Base-by-base conservation (phyloP, 768 basidiomycete genomes). In the Boletus sensibilis region DNA sequence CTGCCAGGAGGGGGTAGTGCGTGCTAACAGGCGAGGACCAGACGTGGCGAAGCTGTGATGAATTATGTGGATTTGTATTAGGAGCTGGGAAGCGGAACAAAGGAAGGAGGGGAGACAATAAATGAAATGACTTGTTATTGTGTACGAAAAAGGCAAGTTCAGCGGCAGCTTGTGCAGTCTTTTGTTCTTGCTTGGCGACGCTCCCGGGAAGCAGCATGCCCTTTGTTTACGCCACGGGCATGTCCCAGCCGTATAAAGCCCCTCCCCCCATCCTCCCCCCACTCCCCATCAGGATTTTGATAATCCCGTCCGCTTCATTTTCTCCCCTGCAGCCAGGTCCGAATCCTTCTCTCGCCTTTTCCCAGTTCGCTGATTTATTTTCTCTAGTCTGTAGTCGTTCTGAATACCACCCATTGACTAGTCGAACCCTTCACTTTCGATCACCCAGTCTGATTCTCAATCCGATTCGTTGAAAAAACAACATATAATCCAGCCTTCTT, bases 1-100 rank as follows among this genome's bases (percentile, higher is more conserved):
- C 29, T 83, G 87, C 25, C 91, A 93, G 67, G 91, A 92, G 75
- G 91, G 90, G 7, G 86, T 90, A 9, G 76, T 90, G 40, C 81
- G 89, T 40, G 84, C 83, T 31, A 75, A 81, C 61, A 73, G 78
- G 59, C 77, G 79, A 58, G 78, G 74, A 13, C 79, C 79, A 14
- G 69, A 69, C 54, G 54, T 52, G 44, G 61, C 63, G 52, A 68
- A 63, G 58, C 52, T 66, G 52, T 68, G 47, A 54, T 52, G 37
- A 45, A 46, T 52, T 40, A 47, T 44, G 55, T 55, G 42, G 53
- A 59, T 59, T 27, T 59, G 56, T 50, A 53, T 50, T 50, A 40
- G 46, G 56, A 38, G 37, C 10, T 49, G n/a, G 60, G 54, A 50
- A 54, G 60, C 53, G 48, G 64, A 60, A 61, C 57, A 63, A 64